Evolutionary conservation across 352 stramenopile species (phyloP).

Genomic region (Phytophthora sansomeana): DNA sequence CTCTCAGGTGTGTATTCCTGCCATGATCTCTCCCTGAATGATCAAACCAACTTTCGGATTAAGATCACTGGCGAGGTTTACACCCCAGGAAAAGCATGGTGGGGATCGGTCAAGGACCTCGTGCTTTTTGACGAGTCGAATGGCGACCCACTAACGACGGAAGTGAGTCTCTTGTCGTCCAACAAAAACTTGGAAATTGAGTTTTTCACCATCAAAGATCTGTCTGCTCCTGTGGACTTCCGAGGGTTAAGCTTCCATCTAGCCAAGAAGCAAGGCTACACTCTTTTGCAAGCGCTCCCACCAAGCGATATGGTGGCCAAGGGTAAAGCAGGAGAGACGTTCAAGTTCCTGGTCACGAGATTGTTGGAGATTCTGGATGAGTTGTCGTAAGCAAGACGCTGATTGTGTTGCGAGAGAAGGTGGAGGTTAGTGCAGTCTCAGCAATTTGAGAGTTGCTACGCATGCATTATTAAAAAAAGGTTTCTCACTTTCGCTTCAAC

Average conservation of each 20-base stretch:
- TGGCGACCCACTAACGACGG: slow-evolving; percentile 6
- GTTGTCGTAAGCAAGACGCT: neutral
- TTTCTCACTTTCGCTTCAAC: neutral
- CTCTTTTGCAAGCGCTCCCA: neutral
- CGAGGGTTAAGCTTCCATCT: slow-evolving; percentile 9
- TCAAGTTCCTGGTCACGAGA: slow-evolving; percentile 6
- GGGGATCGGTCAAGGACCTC: neutral
- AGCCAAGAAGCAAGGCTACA: slow-evolving; percentile 1
- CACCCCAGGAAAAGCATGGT: neutral
- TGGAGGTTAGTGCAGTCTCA: neutral
- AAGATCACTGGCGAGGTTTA: neutral
- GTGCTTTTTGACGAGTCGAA: slow-evolving; percentile 1
- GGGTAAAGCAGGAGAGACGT: neutral
- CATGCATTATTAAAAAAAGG: neutral
- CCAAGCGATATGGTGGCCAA: neutral
- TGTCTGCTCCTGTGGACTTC: neutral
- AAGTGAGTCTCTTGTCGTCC: neutral
- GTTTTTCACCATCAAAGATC: slow-evolving; percentile 8
- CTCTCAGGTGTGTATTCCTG: neutral
- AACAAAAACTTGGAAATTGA: slow-evolving; percentile 7
- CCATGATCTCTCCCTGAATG: slow-evolving; percentile 12
- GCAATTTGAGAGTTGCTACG: neutral
- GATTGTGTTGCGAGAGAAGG: neutral
- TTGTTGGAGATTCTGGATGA: slow-evolving; percentile 9
- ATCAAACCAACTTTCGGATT: slow-evolving; percentile 1